These are phyloP conservation scores for Chondrus crispus DNA, from an alignment of 23 red algal species.

Conservation along the genomic window DNA sequence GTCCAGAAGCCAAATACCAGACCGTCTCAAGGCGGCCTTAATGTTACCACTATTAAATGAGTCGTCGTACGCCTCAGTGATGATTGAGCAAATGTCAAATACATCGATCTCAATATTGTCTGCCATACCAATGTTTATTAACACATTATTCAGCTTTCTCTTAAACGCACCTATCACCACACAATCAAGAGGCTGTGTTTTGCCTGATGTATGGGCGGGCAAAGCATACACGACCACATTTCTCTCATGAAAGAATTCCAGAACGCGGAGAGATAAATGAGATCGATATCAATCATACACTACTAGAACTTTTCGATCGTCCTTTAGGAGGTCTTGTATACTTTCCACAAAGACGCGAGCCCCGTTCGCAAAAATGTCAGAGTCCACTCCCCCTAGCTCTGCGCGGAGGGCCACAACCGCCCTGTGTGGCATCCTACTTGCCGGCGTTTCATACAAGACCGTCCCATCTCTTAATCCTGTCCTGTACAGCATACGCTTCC, in stretches of 20 bases:
- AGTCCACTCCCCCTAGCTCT: background rate
- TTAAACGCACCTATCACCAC: constrained; percentile 13
- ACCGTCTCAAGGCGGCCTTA: background rate
- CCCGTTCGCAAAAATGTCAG: constrained; percentile 5
- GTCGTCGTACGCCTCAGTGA: background rate
- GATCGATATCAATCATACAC: constrained; percentile 18
- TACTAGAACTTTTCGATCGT: constrained; percentile 1
- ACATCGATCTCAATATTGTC: too few relatives aligned
- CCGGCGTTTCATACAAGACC: background rate
- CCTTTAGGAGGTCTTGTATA: background rate
- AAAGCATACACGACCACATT: constrained; percentile 10
- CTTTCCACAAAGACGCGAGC: constrained; percentile 16
- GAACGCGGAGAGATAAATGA: constrained; percentile 1
- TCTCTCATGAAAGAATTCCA: background rate
- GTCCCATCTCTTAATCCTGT: background rate
- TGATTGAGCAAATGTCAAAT: constrained; percentile 13
- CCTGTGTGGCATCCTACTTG: background rate
- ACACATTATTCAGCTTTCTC: too few relatives aligned
- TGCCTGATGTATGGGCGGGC: constrained; percentile 1
- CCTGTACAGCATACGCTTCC: background rate
- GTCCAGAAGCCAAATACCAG: background rate
- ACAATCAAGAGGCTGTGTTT: constrained; percentile 31
- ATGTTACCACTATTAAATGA: constrained; percentile 9
- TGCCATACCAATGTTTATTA: too few relatives aligned
- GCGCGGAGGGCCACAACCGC: background rate